phyloP scores from a whole-genome alignment of 2,329 filamentous ascomycete species.

The Pestalotiopsis sp. region DNA sequence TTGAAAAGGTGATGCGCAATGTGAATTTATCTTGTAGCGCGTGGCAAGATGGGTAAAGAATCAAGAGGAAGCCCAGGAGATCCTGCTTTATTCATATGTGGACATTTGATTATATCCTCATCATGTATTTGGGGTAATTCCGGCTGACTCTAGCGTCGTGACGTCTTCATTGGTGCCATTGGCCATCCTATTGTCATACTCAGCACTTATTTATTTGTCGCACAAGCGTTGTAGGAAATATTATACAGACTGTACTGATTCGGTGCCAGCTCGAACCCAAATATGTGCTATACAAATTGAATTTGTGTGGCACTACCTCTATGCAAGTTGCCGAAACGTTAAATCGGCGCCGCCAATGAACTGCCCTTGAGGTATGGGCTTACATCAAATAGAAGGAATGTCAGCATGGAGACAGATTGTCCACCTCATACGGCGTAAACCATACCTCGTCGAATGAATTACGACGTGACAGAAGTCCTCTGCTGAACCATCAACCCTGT shows the following conservation, averaged over 20 bases:
- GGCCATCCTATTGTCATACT: neutral
- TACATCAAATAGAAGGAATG: neutral
- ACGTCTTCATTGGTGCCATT: neutral
- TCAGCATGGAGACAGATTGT: neutral
- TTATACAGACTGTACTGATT: neutral
- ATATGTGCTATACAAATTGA: neutral
- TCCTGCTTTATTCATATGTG: neutral
- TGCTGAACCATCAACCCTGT: too few species aligned
- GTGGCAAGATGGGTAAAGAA: neutral
- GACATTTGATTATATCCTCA: neutral
- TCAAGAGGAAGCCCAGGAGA: neutral
- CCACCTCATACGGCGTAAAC: neutral
- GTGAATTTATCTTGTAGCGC: neutral
- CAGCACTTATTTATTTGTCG: neutral
- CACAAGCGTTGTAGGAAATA: neutral
- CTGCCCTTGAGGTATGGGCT: neutral
- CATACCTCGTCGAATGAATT: neutral
- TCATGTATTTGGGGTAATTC: neutral
- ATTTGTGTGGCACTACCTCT: neutral
- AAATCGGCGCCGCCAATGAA: neutral
- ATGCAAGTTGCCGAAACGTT: neutral
- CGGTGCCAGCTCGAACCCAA: neutral
- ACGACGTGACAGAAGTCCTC: too few species aligned
- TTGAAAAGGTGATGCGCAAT: neutral
- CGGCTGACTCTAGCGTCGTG: neutral